These are phyloP conservation scores for Pleurotus djamor DNA, from an alignment of 768 basidiomycete genomes.

Conservation along the genomic window DNA sequence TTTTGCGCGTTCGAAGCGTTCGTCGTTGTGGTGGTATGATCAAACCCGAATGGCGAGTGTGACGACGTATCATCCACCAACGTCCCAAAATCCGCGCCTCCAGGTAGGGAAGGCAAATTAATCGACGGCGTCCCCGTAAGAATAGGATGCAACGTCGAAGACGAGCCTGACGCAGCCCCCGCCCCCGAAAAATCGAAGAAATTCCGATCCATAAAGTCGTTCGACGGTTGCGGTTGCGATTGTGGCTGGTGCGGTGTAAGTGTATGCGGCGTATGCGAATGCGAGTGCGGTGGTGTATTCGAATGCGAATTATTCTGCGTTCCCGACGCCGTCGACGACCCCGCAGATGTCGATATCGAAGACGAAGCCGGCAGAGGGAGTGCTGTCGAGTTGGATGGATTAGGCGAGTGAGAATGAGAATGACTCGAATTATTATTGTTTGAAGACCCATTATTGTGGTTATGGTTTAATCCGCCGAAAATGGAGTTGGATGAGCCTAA, in stretches of 20 bases:
- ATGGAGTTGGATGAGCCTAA: conserved; percentile 34
- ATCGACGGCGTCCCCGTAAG: conserved; percentile 19
- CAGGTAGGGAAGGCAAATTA: conserved; percentile 29
- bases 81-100: conserved; percentile 19
- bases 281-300: background rate
- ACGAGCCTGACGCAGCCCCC: too few relatives aligned
- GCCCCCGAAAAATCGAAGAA: conserved; percentile 11
- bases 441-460: conserved; percentile 15
- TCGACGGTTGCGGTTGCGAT: too few relatives aligned
- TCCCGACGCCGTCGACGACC: background rate
- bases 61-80: background rate
- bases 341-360: background rate
- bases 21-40: too few relatives aligned
- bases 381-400: background rate
- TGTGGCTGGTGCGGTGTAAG: too few relatives aligned
- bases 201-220: too few relatives aligned
- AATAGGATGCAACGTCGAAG: too few relatives aligned
- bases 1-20: too few relatives aligned
- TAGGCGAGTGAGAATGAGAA: background rate
- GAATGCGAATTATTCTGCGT: background rate
- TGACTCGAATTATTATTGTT: background rate
- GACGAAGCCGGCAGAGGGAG: background rate
- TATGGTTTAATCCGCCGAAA: conserved; percentile 35
- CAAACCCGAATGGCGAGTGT: too few relatives aligned
- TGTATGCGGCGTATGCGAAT: background rate